Percentiles rank a stretch among this genome's conserved stretches.
phyloP scores from a whole-genome alignment of 164 flowering plant species.

The Piper betle region DNA sequence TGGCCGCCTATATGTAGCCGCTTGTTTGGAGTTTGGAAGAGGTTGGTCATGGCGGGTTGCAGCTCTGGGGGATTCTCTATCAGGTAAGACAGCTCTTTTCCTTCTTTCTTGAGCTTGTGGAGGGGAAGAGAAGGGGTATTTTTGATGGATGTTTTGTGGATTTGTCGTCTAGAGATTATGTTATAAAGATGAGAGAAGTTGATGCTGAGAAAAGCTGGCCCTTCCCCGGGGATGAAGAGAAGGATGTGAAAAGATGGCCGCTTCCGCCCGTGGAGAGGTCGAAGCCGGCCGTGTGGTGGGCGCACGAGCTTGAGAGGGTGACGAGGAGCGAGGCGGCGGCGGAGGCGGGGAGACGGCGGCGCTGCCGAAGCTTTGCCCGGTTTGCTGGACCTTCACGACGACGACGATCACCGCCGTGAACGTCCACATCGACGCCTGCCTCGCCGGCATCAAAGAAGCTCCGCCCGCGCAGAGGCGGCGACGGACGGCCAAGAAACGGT shows the following conservation, averaged over 20 bases:
- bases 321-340: slow-evolving; percentile 1
- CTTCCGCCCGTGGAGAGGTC: slow-evolving; percentile 40
- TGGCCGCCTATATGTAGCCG: not conserved
- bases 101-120: no score
- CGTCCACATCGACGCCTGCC: slow-evolving; percentile 25
- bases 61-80: slow-evolving; percentile 37
- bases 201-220: slow-evolving; percentile 52
- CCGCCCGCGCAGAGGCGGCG: not conserved
- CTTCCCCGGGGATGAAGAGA: slow-evolving; percentile 14
- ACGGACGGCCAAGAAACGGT: slow-evolving; percentile 40
- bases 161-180: slow-evolving; percentile 30
- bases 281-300: slow-evolving; percentile 47
- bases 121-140: not conserved
- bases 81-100: slow-evolving; percentile 21
- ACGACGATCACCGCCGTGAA: slow-evolving; percentile 26
- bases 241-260: slow-evolving; percentile 4
- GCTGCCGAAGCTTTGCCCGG: slow-evolving; percentile 30
- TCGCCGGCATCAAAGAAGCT: slow-evolving; percentile 14
- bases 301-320: slow-evolving; percentile 21
- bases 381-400: slow-evolving; percentile 22
- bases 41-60: slow-evolving; percentile 20
- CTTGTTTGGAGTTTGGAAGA: not conserved
- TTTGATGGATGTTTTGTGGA: not conserved
- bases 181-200: slow-evolving; percentile 35
- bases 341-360: not conserved